These are phyloP conservation scores for Chlorencoelia australis DNA, from an alignment of 2,329 filamentous ascomycete genomes.

Conservation along the genomic window DNA sequence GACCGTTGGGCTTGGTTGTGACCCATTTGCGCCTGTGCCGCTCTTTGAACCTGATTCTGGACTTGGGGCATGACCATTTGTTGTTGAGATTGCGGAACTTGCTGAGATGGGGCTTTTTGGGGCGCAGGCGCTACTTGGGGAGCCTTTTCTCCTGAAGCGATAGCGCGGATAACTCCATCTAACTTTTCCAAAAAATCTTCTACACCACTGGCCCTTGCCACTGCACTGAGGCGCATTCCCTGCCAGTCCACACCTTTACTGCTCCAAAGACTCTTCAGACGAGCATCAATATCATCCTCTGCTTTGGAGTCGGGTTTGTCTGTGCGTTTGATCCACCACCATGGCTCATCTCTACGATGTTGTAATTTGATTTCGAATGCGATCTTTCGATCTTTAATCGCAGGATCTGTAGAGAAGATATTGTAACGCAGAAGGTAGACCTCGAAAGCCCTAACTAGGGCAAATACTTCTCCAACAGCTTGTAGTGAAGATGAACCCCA, in stretches of 20 bases:
- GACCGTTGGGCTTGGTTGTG: constrained; percentile 5
- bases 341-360: constrained; percentile 35
- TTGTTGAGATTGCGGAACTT: constrained; percentile 4
- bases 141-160: constrained; percentile 7
- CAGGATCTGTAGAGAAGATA: constrained; percentile 25
- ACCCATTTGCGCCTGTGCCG: background rate
- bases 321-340: constrained; percentile 24
- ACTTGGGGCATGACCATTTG: constrained; percentile 1
- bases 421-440: constrained; percentile 48
- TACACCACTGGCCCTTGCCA: constrained; percentile 32
- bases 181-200: constrained; percentile 26
- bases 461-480: constrained; percentile 36
- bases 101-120: no score
- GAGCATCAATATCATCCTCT: constrained; percentile 28
- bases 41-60: background rate
- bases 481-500: constrained; percentile 36
- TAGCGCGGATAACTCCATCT: constrained; percentile 18
- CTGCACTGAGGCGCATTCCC: constrained; percentile 39
- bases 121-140: background rate
- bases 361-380: constrained; percentile 43
- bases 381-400: constrained; percentile 30
- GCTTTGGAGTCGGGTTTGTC: constrained; percentile 20
- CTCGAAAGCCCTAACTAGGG: constrained; percentile 45
- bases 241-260: constrained; percentile 36
- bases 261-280: constrained; percentile 38